Percentiles rank a stretch among this genome's conserved stretches.
Conservation (phyloP, 768 basidiomycete genomes). For the Amanita pseudoporphyria region DNA sequence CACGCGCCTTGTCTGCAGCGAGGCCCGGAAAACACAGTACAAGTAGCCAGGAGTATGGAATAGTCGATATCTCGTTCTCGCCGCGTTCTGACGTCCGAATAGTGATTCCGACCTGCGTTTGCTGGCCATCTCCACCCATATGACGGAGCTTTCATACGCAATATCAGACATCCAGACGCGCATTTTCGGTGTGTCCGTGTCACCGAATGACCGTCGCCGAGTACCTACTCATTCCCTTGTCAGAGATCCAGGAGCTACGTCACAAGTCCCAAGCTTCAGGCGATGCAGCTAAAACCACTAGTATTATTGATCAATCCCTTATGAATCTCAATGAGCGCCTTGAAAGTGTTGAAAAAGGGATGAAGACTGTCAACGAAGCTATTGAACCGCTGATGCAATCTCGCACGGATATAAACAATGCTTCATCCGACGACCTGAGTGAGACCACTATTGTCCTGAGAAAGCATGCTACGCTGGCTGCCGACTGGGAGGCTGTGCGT, state of each 20-base stretch:
- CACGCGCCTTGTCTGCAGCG: conserved; percentile 30
- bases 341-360: conserved; percentile 60
- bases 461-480: conserved; percentile 63
- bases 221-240: conserved; percentile 4
- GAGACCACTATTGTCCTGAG: conserved; percentile 47
- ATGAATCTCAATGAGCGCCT: conserved; percentile 73
- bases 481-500: conserved; percentile 78
- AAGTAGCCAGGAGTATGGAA: conserved; percentile 55
- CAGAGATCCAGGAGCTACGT: conserved; percentile 89
- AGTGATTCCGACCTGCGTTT: conserved; percentile 58
- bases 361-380: conserved; percentile 58
- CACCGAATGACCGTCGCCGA: neutral
- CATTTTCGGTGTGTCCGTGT: conserved; percentile 63
- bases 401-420: conserved; percentile 37
- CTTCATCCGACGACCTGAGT: conserved; percentile 24
- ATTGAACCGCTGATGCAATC: conserved; percentile 48
- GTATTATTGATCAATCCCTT: conserved; percentile 73
- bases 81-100: conserved; percentile 12
- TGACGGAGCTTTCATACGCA: conserved; percentile 79
- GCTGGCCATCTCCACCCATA: conserved; percentile 73
- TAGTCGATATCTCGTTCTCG: conserved; percentile 11
- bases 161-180: conserved; percentile 88
- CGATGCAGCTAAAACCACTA: conserved; percentile 49
- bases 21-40: conserved; percentile 38
- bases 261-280: conserved; percentile 69